Percentiles rank a stretch among this genome's conserved stretches.
Conservation (phyloP, 148 eudicot genomes). For the Camellia granthamiana region DNA sequence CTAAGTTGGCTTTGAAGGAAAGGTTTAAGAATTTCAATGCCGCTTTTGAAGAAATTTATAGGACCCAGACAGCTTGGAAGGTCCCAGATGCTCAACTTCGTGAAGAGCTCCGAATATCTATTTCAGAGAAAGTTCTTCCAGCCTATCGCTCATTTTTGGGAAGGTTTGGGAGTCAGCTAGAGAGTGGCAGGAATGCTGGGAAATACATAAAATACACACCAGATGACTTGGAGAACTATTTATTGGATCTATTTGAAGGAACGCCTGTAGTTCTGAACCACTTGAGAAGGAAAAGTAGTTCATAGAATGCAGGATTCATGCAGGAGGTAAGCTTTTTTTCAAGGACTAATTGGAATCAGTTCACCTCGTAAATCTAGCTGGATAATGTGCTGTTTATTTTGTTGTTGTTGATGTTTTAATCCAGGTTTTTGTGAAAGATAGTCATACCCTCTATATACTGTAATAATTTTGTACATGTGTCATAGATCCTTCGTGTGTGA, state of each 20-base stretch:
- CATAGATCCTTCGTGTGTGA: constrained; percentile 37
- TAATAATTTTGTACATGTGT: constrained; percentile 66
- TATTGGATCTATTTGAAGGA: constrained; percentile 86
- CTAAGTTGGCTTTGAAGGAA: constrained; percentile 70
- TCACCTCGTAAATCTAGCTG: constrained; percentile 30
- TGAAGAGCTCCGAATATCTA: constrained; percentile 82
- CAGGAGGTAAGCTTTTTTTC: constrained; percentile 43
- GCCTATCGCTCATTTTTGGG: constrained; percentile 89
- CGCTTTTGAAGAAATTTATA: constrained; percentile 80
- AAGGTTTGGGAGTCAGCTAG: constrained; percentile 73
- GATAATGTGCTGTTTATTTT: constrained; percentile 30
- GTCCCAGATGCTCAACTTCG: constrained; percentile 92
- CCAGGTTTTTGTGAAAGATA: constrained; percentile 36
- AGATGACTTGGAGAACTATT: constrained; percentile 83
- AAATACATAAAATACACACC: constrained; percentile 87
- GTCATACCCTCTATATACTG: constrained; percentile 39
- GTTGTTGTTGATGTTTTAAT: constrained; percentile 33
- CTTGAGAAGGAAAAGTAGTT: constrained; percentile 63
- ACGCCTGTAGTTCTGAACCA: constrained; percentile 65
- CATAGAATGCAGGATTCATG: constrained; percentile 35
- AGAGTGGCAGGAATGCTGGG: constrained; percentile 75
- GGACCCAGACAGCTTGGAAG: constrained; percentile 85
- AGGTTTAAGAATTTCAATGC: constrained; percentile 88
- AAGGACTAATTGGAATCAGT: constrained; percentile 31
- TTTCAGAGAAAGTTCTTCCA: constrained; percentile 81